These are phyloP conservation scores for Endotrypanum monterogeii DNA, from an alignment of 208 protist species.

Conservation along the genomic window DNA sequence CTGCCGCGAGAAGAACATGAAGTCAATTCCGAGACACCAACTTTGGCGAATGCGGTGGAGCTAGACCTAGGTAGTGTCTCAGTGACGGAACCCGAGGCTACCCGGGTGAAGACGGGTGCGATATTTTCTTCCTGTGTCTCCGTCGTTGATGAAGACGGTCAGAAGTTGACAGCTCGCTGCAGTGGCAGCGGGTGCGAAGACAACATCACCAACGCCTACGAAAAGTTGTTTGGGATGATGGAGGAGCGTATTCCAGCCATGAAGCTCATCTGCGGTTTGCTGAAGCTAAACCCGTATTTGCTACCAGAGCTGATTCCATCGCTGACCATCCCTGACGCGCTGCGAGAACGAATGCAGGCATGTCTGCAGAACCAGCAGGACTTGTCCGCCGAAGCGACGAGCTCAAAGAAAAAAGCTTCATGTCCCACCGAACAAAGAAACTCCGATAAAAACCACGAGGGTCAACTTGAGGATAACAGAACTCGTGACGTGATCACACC, in stretches of 20 bases:
- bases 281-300: constrained; percentile 6
- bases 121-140: constrained; percentile 18
- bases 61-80: background rate
- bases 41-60: background rate
- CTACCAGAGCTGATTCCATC: constrained; percentile 15
- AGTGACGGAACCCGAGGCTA: background rate
- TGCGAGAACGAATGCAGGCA: constrained; percentile 23
- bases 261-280: constrained; percentile 1
- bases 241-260: background rate
- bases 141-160: constrained; percentile 21
- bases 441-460: background rate
- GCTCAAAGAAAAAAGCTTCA: background rate
- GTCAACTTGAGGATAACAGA: background rate
- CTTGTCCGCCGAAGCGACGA: background rate
- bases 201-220: constrained; percentile 24
- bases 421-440: background rate
- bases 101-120: constrained; percentile 18
- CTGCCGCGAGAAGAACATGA: constrained; percentile 6
- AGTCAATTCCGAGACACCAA: background rate
- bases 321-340: constrained; percentile 9
- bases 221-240: constrained; percentile 17
- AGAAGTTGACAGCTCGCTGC: background rate
- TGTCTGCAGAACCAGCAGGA: constrained; percentile 23
- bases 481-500: background rate
- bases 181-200: constrained; percentile 7